A percentile compares a stretch with the other conserved stretches of the same genome.
phyloP scores from a whole-genome alignment of 768 basidiomycete species.

The Lentinus brumalis region DNA sequence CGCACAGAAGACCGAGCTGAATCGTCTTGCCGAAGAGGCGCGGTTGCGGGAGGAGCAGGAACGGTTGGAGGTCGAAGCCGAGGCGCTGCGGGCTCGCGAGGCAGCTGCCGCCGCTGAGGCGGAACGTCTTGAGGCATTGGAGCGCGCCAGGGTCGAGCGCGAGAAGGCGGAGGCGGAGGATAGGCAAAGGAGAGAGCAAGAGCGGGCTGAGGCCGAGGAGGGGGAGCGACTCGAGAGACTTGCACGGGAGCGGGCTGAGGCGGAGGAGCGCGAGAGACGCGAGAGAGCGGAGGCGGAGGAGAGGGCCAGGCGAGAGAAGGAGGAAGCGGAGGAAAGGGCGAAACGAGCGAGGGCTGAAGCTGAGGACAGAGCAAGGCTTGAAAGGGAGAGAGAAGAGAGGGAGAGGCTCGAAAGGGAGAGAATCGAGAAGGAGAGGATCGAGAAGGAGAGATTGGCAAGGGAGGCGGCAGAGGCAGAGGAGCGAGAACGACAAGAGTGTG shows the following conservation, averaged over 20 bases:
- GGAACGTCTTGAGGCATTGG: constrained; percentile 20
- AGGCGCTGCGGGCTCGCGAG: constrained; percentile 18
- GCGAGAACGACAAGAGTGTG: constrained; percentile 16
- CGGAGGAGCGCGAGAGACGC: constrained; percentile 6
- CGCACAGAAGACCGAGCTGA: constrained; percentile 43
- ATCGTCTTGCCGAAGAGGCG: constrained; percentile 33
- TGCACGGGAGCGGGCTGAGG: constrained; percentile 3
- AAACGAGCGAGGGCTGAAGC: constrained; percentile 25
- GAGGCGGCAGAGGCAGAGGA: constrained; percentile 22
- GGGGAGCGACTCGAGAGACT: constrained; percentile 11
- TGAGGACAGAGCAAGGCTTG: constrained; percentile 17
- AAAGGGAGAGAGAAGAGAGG: constrained; percentile 31
- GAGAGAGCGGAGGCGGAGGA: constrained; percentile 24
- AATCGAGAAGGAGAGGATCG: too few species aligned
- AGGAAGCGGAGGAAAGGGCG: constrained; percentile 19
- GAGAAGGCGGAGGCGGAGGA: constrained; percentile 28
- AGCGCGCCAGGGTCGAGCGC: constrained; percentile 21
- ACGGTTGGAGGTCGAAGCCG: constrained; percentile 16
- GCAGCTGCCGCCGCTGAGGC: constrained; percentile 13
- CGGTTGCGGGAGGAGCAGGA: constrained; percentile 26
- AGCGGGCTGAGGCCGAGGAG: constrained; percentile 30
- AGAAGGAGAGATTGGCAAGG: constrained; percentile 14
- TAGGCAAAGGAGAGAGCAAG: constrained; percentile 30
- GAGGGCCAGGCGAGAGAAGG: constrained; percentile 28
- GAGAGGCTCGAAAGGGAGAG: not conserved